Conservation (phyloP, 1,284 basidiomycete genomes). For the Stereum hirsutum region DNA sequence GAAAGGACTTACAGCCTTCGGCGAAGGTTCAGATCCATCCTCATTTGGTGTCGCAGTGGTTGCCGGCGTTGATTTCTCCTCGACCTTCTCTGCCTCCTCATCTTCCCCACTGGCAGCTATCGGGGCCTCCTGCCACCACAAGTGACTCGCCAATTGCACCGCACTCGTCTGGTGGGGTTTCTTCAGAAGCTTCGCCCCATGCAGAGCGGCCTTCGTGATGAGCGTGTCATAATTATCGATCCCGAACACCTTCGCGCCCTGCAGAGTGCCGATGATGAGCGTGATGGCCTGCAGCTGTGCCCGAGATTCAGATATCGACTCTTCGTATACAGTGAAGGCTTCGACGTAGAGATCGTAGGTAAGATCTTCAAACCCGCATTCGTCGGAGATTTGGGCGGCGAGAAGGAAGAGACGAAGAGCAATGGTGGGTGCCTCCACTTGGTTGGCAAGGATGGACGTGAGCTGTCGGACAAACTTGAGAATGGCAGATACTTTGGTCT, state of each 20-base stretch:
- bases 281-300: constrained; percentile 92
- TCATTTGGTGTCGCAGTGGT: constrained; percentile 34
- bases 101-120: constrained; percentile 17
- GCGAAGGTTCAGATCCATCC: constrained; percentile 32
- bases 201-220: constrained; percentile 91
- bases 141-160: constrained; percentile 88
- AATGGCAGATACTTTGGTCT: constrained; percentile 70
- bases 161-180: constrained; percentile 94
- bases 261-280: constrained; percentile 82
- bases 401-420: constrained; percentile 91
- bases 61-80: constrained; percentile 30
- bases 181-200: constrained; percentile 89
- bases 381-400: constrained; percentile 86
- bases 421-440: constrained; percentile 84
- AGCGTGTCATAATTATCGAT: constrained; percentile 92
- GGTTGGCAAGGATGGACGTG: constrained; percentile 83
- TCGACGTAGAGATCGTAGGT: constrained; percentile 95
- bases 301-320: constrained; percentile 86
- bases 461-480: constrained; percentile 91
- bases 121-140: constrained; percentile 85
- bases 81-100: constrained; percentile 22
- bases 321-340: constrained; percentile 93
- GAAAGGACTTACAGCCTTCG: constrained; percentile 46
- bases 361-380: constrained; percentile 88
- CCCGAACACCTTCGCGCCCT: constrained; percentile 78